These are phyloP conservation scores for Pholiota conissans DNA, from an alignment of 768 basidiomycete species.

Conservation along the genomic window DNA sequence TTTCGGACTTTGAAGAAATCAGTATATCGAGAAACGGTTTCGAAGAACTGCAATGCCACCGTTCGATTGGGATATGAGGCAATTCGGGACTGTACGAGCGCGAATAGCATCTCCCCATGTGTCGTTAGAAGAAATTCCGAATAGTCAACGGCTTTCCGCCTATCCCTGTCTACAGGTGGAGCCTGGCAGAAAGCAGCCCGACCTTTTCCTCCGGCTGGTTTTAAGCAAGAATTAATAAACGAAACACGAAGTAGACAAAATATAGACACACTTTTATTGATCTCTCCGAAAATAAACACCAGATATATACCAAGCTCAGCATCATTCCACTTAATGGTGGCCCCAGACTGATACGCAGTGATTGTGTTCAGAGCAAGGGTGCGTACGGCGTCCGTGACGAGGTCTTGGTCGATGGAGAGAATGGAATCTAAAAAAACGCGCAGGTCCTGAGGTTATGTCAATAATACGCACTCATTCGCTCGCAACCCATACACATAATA, in stretches of 20 bases:
- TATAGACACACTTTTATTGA: constrained; percentile 72
- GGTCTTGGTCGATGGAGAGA: constrained; percentile 78
- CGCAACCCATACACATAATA: neutral
- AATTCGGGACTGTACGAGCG: constrained; percentile 82
- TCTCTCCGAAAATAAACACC: constrained; percentile 91
- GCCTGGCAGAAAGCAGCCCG: constrained; percentile 85
- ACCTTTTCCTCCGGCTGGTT: constrained; percentile 73
- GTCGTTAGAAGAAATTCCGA: constrained; percentile 82
- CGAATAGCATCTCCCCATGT: constrained; percentile 87
- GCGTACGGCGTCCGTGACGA: constrained; percentile 79
- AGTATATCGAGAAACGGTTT: constrained; percentile 86
- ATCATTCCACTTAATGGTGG: constrained; percentile 82
- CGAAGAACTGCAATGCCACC: constrained; percentile 90
- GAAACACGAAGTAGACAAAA: neutral
- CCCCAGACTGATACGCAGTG: constrained; percentile 63
- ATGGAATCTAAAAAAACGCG: constrained; percentile 86
- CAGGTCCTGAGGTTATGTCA: constrained; percentile 59
- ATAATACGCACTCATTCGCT: constrained; percentile 5
- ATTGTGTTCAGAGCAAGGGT: constrained; percentile 75
- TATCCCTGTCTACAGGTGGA: constrained; percentile 66
- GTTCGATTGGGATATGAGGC: constrained; percentile 80
- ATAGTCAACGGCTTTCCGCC: constrained; percentile 66
- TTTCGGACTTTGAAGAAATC: constrained; percentile 97
- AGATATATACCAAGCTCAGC: constrained; percentile 93
- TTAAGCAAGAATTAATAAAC: constrained; percentile 11